Evolutionary conservation across 495 filamentous ascomycete species (phyloP), one percentile per base, ranked within the genome.

Genomic region (Lasiosphaeria hispida): DNA sequence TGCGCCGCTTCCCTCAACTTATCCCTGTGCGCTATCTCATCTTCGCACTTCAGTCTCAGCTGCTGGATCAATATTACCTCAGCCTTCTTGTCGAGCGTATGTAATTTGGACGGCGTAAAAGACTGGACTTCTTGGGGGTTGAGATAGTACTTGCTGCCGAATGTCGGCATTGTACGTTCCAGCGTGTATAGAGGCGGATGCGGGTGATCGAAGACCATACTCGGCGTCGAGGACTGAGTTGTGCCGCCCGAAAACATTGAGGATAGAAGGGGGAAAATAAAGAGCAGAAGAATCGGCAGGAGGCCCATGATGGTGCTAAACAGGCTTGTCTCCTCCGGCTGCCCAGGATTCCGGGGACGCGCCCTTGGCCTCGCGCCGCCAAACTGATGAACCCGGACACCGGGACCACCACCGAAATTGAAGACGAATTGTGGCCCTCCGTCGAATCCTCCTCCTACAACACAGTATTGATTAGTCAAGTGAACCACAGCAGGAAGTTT

Each of bases 391-490:
- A 96, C 89, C 48, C 91, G 79, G 64, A 95, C 84, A 9, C 88
- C 88, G 4, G 90, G 87, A 23, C 90, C 90, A 2, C 88, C 89
- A 54, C 88, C 88, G 66, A 96, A 81, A 69, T 96, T 96, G 77
- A 97, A 97, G 48, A 93, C 88, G 70, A 96, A 96, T 65, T 88
- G 85, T 10, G 88, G 89, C 13, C 89, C 91, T 33, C 83, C 83
- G 74, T 86, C 81, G 70, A 90, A 87, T 57, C 66, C 75, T 80
- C 35, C 7, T n/a, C 14, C 52, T 30, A 13, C 10, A 45, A 30
- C 3, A 43, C 6, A 2, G 13, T 18, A 15, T 13, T 7, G 23
- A 30, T 30, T 30, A 30, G 23, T 30, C 5, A 5, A 30, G 23
- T 5, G 23, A 30, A 30, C 23, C 23, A 30, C 23, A 30, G 2